Percentiles rank a stretch among this genome's conserved stretches.
Evolutionary conservation across 169 alveolate genomes (phyloP).

Genomic region (Sarcocystis neurona): DNA sequence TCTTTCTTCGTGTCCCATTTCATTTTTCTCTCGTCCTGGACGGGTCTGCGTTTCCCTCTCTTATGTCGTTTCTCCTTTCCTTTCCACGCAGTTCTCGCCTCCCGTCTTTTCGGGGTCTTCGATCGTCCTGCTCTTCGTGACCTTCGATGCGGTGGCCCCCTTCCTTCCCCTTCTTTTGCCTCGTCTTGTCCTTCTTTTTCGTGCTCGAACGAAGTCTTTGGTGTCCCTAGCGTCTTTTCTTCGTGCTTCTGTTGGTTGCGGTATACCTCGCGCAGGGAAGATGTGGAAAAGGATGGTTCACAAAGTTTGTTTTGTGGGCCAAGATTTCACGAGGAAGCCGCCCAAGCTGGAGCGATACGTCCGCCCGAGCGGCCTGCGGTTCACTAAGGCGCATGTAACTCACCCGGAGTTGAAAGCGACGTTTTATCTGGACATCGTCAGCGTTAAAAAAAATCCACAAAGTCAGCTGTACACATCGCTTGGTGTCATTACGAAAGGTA

Average conservation of each 20-base stretch:
- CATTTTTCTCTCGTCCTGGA: no score
- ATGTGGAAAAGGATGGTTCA: constrained; percentile 98
- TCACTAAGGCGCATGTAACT: constrained; percentile 98
- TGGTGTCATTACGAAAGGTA: constrained; percentile 98
- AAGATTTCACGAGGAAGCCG: constrained; percentile 98
- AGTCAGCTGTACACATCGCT: constrained; percentile 93
- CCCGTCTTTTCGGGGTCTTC: not conserved
- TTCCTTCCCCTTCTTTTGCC: not conserved
- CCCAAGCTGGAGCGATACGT: constrained; percentile 98
- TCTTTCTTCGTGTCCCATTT: no score
- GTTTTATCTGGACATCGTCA: constrained; percentile 92
- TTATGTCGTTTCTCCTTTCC: no score
- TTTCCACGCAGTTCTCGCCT: no score
- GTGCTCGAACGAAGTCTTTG: not conserved
- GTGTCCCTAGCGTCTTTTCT: not conserved
- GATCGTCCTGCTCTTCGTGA: not conserved
- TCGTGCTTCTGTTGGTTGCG: not conserved
- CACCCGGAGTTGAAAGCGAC: constrained; percentile 98
- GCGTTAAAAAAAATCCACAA: constrained; percentile 98
- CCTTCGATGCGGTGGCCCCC: not conserved
- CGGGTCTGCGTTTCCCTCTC: no score
- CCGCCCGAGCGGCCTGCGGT: constrained; percentile 98
- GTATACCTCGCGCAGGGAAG: constrained; percentile 74
- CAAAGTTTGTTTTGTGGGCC: constrained; percentile 97
- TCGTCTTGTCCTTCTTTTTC: no score